Conservation (phyloP, 345 rosid species). For the Barbarea vulgaris region DNA sequence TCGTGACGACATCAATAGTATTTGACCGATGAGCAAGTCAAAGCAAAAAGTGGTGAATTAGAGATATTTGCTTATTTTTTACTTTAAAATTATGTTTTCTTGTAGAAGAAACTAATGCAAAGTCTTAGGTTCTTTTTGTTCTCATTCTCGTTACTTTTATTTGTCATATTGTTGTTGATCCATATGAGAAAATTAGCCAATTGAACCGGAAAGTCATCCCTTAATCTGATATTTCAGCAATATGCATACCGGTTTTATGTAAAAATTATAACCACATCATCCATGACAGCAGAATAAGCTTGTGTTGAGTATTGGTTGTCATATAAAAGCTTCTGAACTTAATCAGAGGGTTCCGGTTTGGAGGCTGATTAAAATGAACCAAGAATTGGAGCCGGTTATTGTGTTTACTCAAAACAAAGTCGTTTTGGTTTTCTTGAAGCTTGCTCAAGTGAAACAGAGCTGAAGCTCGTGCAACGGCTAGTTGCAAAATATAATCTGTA, state of each 20-base stretch:
- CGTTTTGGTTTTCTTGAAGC: background rate
- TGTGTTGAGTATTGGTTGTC: background rate
- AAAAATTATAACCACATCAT: constrained; percentile 1
- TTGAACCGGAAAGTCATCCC: background rate
- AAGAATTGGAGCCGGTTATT: background rate
- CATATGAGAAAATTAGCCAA: constrained; percentile 5
- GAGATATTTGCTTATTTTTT: constrained; percentile 9
- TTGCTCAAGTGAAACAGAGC: background rate
- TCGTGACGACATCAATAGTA: constrained; percentile 2
- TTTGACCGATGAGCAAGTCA: constrained; percentile 21
- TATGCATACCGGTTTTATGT: background rate
- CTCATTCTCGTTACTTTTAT: background rate
- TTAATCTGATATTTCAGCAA: background rate
- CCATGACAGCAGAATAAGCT: constrained; percentile 17
- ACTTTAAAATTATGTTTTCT: constrained; percentile 26
- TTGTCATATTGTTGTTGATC: constrained; percentile 9
- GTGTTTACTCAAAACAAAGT: background rate
- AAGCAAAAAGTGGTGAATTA: background rate
- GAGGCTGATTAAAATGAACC: background rate
- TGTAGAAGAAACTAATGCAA: background rate
- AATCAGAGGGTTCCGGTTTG: background rate
- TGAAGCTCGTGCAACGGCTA: background rate
- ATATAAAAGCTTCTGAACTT: background rate
- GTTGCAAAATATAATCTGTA: too few species aligned
- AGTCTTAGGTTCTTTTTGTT: constrained; percentile 23